phyloP scores from a whole-genome alignment of 2,329 filamentous ascomycete genomes.

The Cordyceps cicadae region DNA sequence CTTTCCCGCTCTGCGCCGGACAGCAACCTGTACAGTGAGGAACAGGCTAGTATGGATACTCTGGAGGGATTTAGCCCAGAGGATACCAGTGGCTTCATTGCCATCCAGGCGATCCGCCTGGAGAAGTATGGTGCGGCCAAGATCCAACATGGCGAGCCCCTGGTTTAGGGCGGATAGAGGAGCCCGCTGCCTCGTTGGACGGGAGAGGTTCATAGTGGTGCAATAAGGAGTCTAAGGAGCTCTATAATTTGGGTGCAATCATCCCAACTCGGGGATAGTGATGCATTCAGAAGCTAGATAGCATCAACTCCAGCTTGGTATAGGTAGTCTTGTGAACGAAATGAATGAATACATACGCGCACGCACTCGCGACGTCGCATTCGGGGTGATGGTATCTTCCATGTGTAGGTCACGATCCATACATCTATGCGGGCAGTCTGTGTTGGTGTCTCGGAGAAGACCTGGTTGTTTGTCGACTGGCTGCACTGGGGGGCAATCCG shows the following conservation, averaged over 20 bases:
- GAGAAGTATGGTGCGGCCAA: slow-evolving; percentile 16
- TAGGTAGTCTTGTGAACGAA: slow-evolving; percentile 3
- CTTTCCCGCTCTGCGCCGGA: slow-evolving; percentile 36
- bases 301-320: background rate
- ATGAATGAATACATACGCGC: slow-evolving; percentile 5
- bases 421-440: background rate
- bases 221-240: slow-evolving; percentile 8
- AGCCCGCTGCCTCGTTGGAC: slow-evolving; percentile 7
- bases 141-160: slow-evolving; percentile 32
- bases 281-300: slow-evolving; percentile 6
- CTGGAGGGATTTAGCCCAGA: slow-evolving; percentile 57
- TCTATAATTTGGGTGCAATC: slow-evolving; percentile 1
- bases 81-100: slow-evolving; percentile 60
- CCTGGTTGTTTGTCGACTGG: too few species aligned
- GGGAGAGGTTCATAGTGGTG: slow-evolving; percentile 4
- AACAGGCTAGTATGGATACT: slow-evolving; percentile 42
- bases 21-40: slow-evolving; percentile 43
- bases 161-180: slow-evolving; percentile 6
- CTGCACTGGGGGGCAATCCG: too few species aligned
- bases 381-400: background rate
- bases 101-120: slow-evolving; percentile 40
- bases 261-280: background rate
- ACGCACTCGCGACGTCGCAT: background rate
- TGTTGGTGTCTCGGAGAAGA: too few species aligned
- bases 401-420: background rate